Evolutionary conservation across 345 rosid genomes (phyloP), one percentile per base, ranked within the genome.

Genomic region (Aquilaria yunnanensis): DNA sequence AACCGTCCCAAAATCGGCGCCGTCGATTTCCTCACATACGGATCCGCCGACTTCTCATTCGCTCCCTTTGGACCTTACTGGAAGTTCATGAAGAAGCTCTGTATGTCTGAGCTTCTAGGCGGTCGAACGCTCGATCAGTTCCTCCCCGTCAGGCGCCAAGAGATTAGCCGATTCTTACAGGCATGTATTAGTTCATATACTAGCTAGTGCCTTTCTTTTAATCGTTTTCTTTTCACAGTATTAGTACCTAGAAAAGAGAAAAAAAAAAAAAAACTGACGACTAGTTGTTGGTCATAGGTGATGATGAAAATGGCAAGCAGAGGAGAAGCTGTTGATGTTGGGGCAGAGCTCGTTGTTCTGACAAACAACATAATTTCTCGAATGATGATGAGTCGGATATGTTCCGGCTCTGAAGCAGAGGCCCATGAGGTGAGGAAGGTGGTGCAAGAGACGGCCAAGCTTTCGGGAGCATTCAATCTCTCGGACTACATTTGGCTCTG

Each of bases 41-140:
- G 85, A 45, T 81, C 87, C 0, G 69, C 75, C 41, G 83, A 74
- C 70, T 82, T 85, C 70, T 46, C 75, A 8, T 85, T 81, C 50
- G 69, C 87, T 31, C 90, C 85, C 12, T 78, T 77, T 7, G 87
- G 85, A 47, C 68, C 80, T 10, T 78, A 82, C 53, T 85, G 90
- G 90, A 80, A 78, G 80, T 85, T 82, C 80, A 74, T 80, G 85
- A 85, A 82, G 77, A 82, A 85, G 60, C 65, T 82, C n/a, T 74
- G 79, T 63, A 71, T 76, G 82, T 50, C 77, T 8, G 74, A 82
- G 14, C 79, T 85, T 41, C 83, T 85, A 10, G 75, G 80, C 8
- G 76, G 79, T 31, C 69, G 63, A 50, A 76, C 60, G 5, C 31
- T 84, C 9, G 76, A 77, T 32, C 74, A 64, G 58, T 57, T 81